Evolutionary conservation across 169 alveolate genomes (phyloP).

Genomic region (Plasmodium cynomolgi): DNA sequence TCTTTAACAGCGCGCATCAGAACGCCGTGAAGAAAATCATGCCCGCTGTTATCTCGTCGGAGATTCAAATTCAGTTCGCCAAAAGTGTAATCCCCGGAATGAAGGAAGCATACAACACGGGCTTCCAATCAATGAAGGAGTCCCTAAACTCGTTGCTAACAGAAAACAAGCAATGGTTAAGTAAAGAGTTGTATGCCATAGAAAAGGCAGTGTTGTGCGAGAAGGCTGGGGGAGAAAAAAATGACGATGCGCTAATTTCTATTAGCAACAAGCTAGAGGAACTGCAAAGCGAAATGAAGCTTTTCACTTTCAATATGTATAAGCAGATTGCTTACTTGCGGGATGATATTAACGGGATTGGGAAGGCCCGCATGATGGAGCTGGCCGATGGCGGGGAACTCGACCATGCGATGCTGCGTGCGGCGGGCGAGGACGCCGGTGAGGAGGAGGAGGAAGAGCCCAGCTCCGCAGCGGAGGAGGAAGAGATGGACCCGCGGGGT

Average conservation of each 20-base stretch:
- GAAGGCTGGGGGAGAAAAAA: slow-evolving; percentile 9
- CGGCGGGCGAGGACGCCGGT: background rate
- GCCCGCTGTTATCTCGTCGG: slow-evolving; percentile 63
- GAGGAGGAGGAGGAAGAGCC: background rate
- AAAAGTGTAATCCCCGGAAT: slow-evolving; percentile 65
- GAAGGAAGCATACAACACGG: slow-evolving; percentile 66
- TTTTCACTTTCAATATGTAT: slow-evolving; percentile 16
- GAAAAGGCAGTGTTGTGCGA: slow-evolving; percentile 46
- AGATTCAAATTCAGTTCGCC: slow-evolving; percentile 49
- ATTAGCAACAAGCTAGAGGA: slow-evolving; percentile 21
- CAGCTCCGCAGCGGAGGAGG: background rate
- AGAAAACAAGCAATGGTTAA: slow-evolving; percentile 29
- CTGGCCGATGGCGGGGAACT: background rate
- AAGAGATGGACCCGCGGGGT: background rate
- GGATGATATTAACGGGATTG: slow-evolving; percentile 15
- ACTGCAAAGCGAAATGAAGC: slow-evolving; percentile 32
- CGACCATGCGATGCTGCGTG: background rate
- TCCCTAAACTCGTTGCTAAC: slow-evolving; percentile 14
- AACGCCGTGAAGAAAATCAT: slow-evolving; percentile 41
- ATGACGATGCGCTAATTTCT: slow-evolving; percentile 2
- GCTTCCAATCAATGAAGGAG: slow-evolving; percentile 47
- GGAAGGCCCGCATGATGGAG: background rate
- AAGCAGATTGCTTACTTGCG: slow-evolving; percentile 7
- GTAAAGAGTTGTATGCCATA: slow-evolving; percentile 9
- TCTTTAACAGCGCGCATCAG: slow-evolving; percentile 39